phyloP scores from a whole-genome alignment of 257 asterid genomes.

The Solanum etuberosum region DNA sequence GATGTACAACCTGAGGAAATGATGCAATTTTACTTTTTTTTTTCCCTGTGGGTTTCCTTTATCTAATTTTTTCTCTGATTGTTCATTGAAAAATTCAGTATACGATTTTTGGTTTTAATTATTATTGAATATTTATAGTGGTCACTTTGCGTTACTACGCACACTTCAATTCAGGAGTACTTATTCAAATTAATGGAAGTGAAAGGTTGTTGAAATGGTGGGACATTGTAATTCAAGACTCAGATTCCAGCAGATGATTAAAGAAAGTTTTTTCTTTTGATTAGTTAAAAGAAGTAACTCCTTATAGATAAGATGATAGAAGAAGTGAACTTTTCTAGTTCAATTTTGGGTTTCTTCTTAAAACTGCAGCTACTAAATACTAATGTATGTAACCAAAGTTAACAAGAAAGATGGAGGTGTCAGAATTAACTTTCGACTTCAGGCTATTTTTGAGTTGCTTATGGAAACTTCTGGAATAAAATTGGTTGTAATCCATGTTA shows the following conservation, averaged over 20 bases:
- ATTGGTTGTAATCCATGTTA: background rate
- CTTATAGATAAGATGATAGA: background rate
- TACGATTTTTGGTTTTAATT: background rate
- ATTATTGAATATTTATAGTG: background rate
- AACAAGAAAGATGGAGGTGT: background rate
- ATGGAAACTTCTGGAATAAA: background rate
- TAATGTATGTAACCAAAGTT: background rate
- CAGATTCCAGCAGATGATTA: background rate
- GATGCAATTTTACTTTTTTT: background rate
- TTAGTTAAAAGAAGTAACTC: background rate
- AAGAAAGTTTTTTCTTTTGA: background rate
- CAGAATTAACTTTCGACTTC: background rate
- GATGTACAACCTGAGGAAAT: background rate
- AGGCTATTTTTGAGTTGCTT: background rate
- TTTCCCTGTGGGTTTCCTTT: background rate
- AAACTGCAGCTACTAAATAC: background rate
- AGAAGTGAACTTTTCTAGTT: background rate
- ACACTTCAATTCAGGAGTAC: background rate
- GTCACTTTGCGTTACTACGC: background rate
- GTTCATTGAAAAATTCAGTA: background rate
- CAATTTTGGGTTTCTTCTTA: background rate
- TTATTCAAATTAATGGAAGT: background rate
- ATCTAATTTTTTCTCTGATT: background rate
- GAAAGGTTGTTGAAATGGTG: background rate
- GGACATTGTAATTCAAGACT: background rate